phyloP scores from a whole-genome alignment of 2,329 filamentous ascomycete genomes.

The Phyllosticta citribraziliensis region DNA sequence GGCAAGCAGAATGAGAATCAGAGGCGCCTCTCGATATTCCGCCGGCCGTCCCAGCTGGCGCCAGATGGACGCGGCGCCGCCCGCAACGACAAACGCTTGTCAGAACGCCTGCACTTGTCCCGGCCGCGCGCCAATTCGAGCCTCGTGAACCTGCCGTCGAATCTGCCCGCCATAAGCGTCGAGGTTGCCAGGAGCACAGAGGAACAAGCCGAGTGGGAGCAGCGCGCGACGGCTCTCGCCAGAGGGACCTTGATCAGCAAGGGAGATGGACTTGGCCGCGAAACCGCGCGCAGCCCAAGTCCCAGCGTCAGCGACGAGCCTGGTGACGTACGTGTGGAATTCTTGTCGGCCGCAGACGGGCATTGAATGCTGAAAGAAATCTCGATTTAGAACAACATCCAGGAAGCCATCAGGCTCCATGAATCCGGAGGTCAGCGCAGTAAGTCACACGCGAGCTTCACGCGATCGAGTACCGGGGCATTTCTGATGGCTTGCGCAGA shows the following conservation, averaged over 20 bases:
- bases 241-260: conserved; percentile 40
- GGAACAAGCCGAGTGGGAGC: conserved; percentile 69
- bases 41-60: conserved; percentile 17
- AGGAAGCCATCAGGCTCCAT: conserved; percentile 90
- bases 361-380: not conserved
- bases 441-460: conserved; percentile 14
- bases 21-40: conserved; percentile 17
- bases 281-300: conserved; percentile 20
- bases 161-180: conserved; percentile 64
- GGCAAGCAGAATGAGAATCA: conserved; percentile 16
- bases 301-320: conserved; percentile 26
- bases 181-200: conserved; percentile 32
- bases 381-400: conserved; percentile 52
- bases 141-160: conserved; percentile 65
- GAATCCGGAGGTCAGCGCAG: conserved; percentile 54
- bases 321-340: conserved; percentile 27
- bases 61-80: conserved; percentile 6
- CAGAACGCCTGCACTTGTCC: conserved; percentile 58
- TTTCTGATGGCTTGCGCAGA: conserved; percentile 34
- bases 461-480: not conserved
- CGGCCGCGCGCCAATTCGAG: conserved; percentile 44
- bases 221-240: conserved; percentile 81
- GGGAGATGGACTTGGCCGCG: not conserved
- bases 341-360: not conserved
- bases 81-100: conserved; percentile 41